phyloP scores from a whole-genome alignment of 73 alveolate species.

The Paramecium sexaurelia region DNA sequence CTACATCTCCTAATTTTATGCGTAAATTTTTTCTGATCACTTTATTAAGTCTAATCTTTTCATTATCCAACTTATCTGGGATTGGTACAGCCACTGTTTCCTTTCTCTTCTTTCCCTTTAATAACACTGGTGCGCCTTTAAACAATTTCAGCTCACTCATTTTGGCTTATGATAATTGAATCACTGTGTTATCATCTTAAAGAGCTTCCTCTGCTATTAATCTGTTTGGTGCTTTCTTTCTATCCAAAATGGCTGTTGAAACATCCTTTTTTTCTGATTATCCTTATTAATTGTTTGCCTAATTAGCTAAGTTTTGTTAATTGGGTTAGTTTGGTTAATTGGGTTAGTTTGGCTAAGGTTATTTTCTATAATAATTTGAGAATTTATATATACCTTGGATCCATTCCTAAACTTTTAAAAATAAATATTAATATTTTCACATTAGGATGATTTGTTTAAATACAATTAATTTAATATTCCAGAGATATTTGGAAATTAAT shows the following conservation, averaged over 20 bases:
- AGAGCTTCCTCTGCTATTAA: constrained; percentile 81
- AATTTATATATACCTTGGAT: neutral
- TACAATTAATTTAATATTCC: neutral
- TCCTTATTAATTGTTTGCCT: no score
- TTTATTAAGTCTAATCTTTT: constrained; percentile 95
- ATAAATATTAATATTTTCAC: constrained; percentile 25
- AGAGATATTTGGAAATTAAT: neutral
- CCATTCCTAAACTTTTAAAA: neutral
- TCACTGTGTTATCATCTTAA: constrained; percentile 89
- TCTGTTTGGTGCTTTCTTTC: constrained; percentile 95
- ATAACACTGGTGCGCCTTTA: constrained; percentile 96
- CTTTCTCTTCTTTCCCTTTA: constrained; percentile 98
- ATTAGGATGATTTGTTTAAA: neutral
- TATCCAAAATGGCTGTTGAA: constrained; percentile 92
- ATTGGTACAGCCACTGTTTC: constrained; percentile 97
- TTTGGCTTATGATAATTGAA: constrained; percentile 94
- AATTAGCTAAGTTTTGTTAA: neutral
- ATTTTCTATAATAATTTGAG: neutral
- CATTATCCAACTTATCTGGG: constrained; percentile 90
- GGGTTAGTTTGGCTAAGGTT: neutral
- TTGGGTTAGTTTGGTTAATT: neutral
- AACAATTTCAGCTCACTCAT: constrained; percentile 96
- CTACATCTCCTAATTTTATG: constrained; percentile 91
- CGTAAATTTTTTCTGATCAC: constrained; percentile 97
- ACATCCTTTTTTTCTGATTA: constrained; percentile 65